Evolutionary conservation across 441 rosid species (phyloP), one percentile per base, ranked within the genome.

Genomic region (Cnidoscolus chayamansa): DNA sequence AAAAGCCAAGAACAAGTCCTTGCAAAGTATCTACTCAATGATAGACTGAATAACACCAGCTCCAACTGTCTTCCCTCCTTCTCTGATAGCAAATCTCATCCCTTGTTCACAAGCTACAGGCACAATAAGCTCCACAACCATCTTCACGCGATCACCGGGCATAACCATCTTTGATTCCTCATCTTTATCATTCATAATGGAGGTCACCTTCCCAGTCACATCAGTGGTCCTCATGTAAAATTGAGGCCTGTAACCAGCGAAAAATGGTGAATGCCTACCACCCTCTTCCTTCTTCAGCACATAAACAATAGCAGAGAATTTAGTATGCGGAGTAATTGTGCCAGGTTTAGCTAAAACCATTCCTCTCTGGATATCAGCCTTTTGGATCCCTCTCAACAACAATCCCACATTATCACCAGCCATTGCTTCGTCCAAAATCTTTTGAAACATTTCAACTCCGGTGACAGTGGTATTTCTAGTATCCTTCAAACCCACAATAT

Each of bases 101-200:
- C 99, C 96, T 81, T 86, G 94, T 74, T 96, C 96, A 83, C 97
- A 93, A 81, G 98, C 97, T 66, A 96, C 97, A 0, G 98, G 98
- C 87, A 91, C 78, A 70, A 90, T 90, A 58, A 96, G 96, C 82
- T 91, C 98, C 37, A 96, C 97, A 50, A 88, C 86, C 85, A 96
- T 91, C 94, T 96, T 93, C 10, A 96, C 94, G 62, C 91, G 86
- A 71, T 93, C 99, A 43, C 96, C 97, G 0, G 99, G 98, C 98
- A 96, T 91, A 80, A 95, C 98, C 98, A 93, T 90, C 86, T 91
- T 96, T 8, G 97, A 93, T 79, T 93, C 97, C 79, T 93, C 98
- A 55, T 91, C 98, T 78, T 87, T 90, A 62, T 93, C 98, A 13
- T 90, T 93, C 97, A 88, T 89, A 65, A 96, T 89, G 20, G 86